A percentile compares a stretch with the other conserved stretches of the same genome.
Conservation (phyloP, 129 eudicot species). For the Centaurea solstitialis region DNA sequence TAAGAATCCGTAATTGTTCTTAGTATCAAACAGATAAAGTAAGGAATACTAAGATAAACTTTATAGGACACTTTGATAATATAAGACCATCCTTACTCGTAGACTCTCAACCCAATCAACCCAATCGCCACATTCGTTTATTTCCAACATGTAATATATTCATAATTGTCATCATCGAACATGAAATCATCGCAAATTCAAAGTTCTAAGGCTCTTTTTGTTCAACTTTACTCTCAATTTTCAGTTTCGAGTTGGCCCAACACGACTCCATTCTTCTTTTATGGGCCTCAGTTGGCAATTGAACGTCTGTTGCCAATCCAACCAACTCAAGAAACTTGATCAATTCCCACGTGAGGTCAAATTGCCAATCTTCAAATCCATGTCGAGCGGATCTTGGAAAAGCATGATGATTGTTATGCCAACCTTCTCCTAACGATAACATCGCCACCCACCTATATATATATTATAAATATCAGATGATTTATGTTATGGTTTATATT, state of each 20-base stretch:
- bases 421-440: constrained; percentile 72
- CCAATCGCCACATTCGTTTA: too few species aligned
- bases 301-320: constrained; percentile 70
- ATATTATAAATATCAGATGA: not conserved
- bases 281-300: constrained; percentile 47
- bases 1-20: too few species aligned
- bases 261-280: constrained; percentile 34
- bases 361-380: constrained; percentile 80
- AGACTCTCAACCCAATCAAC: too few species aligned
- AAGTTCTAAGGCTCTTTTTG: too few species aligned
- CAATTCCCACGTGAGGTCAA: constrained; percentile 69
- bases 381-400: constrained; percentile 76
- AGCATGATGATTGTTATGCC: constrained; percentile 93
- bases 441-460: constrained; percentile 63
- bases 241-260: not conserved
- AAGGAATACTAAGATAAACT: too few species aligned
- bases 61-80: too few species aligned
- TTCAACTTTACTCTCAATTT: too few species aligned
- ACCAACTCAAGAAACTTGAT: constrained; percentile 53
- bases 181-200: too few species aligned
- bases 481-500: not conserved
- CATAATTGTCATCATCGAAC: too few species aligned
- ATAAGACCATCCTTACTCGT: too few species aligned
- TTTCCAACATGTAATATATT: too few species aligned
- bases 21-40: too few species aligned